Conservation (phyloP, 2,329 filamentous ascomycete genomes). For the Cytospora piceicola region DNA sequence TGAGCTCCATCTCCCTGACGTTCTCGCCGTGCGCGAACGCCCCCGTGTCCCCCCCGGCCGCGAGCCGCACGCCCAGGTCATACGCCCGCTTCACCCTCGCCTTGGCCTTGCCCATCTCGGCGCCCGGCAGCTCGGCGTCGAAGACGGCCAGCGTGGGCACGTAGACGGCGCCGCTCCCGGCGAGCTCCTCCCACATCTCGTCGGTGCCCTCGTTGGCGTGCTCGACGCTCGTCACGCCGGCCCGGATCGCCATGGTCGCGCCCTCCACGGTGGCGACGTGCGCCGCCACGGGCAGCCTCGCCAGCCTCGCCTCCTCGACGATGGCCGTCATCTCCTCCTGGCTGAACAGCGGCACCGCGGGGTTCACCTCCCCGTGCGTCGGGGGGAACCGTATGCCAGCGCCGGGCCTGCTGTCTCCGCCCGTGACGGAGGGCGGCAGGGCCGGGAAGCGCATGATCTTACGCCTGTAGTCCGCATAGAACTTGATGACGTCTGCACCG, state of each 20-base stretch:
- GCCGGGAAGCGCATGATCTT: conserved; percentile 48
- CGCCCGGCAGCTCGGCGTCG: conserved; percentile 36
- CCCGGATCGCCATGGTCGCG: conserved; percentile 49
- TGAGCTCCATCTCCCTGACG: conserved; percentile 57
- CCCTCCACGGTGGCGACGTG: conserved; percentile 48
- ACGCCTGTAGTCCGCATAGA: conserved; percentile 55
- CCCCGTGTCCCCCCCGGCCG: conserved; percentile 58
- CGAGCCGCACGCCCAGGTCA: conserved; percentile 53
- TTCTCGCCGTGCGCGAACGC: conserved; percentile 58
- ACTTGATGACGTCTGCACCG: conserved; percentile 54
- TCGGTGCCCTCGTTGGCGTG: conserved; percentile 46
- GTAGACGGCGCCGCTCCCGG: conserved; percentile 49
- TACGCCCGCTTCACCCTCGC: conserved; percentile 49
- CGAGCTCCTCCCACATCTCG: conserved; percentile 50
- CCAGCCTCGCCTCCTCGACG: conserved; percentile 50
- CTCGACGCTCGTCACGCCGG: conserved; percentile 53
- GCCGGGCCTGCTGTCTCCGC: conserved; percentile 14
- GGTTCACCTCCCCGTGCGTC: conserved; percentile 40
- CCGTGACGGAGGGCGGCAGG: conserved; percentile 37
- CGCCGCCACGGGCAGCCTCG: conserved; percentile 47
- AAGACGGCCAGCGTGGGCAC: conserved; percentile 57
- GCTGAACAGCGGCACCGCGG: conserved; percentile 49
- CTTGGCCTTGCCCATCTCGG: conserved; percentile 36
- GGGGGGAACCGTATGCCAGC: conserved; percentile 42
- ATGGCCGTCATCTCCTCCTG: conserved; percentile 56